Base-by-base conservation (phyloP, 768 basidiomycete species). In the Amyloporia xantha region DNA sequence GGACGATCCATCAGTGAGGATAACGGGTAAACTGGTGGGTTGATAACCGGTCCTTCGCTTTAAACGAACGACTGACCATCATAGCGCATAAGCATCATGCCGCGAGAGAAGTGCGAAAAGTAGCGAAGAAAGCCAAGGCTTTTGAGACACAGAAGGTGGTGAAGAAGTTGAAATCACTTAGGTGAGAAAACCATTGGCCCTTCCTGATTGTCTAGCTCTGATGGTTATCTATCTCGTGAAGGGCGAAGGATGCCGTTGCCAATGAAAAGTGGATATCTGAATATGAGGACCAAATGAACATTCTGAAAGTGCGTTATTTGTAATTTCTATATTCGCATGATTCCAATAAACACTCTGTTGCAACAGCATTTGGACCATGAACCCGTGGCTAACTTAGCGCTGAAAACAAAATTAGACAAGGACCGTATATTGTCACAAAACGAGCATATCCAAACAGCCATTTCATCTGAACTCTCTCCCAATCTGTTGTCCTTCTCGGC, bases 131-230 rank as follows among this genome's bases (percentile, higher is more conserved):
- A 59, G 84, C 86, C 9, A 89, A 81, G 62, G 68, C 76, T 0
- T 87, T 89, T 52, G 92, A 95, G 68, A 79, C 78, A 0, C 87
- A 84, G 64, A 86, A 84, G 62, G 66, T 85, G n/a, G 76, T 92
- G 50, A 94, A 91, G 71, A 82, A 79, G 65, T 68, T 93, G 24
- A 91, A 87, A 63, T 74, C 71, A 21, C 63, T 83, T 24, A 70
- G 85, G 87, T 87, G 53, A 44, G 70, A 3, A 10, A 13, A 5
- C 7, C 5, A 53, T 44, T n/a, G n/a, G 24, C 35, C 28, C 45
- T 10, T 27, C 28, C 20, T 35, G 10, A 35, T 35, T 35, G 10
- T 10, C n/a, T 5, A 24, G 12, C 9, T 27, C n/a, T n/a, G n/a
- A n/a, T n/a, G n/a, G n/a, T 12, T 4, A 20, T 20, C 4, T 17